Conservation (phyloP, 176 grass and related monocot genomes). For the Tuctoria greenei region DNA sequence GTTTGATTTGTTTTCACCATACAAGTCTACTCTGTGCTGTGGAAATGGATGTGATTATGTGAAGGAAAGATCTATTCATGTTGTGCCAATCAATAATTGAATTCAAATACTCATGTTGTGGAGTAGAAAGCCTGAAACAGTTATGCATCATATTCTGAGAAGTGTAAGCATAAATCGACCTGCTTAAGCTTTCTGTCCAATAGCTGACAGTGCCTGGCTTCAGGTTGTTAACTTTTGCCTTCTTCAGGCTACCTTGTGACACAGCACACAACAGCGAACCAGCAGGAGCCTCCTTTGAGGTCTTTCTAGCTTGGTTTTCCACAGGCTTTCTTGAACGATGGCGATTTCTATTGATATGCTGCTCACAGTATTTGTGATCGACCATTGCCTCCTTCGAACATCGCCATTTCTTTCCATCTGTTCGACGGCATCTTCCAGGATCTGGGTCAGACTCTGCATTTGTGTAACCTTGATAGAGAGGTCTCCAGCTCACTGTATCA, state of each 20-base stretch:
- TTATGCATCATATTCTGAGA: neutral
- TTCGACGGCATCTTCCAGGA: slow-evolving; percentile 93
- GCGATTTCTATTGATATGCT: slow-evolving; percentile 94
- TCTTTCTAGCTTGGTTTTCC: slow-evolving; percentile 74
- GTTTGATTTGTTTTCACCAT: neutral
- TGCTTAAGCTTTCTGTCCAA: slow-evolving; percentile 52
- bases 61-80: neutral
- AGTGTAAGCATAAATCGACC: slow-evolving; percentile 25
- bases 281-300: slow-evolving; percentile 35
- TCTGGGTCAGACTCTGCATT: slow-evolving; percentile 71
- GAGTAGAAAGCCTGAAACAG: neutral
- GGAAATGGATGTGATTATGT: neutral
- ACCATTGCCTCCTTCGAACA: slow-evolving; percentile 83
- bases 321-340: slow-evolving; percentile 99
- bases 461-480: slow-evolving; percentile 56
- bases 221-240: slow-evolving; percentile 42
- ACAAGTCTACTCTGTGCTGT: neutral
- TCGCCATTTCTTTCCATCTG: slow-evolving; percentile 98
- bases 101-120: neutral
- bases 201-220: slow-evolving; percentile 34
- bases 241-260: slow-evolving; percentile 49
- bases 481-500: slow-evolving; percentile 70
- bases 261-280: slow-evolving; percentile 23
- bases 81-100: neutral
- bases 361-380: slow-evolving; percentile 98